Percentiles rank a stretch among this genome's conserved stretches.
Conservation (phyloP, 352 stramenopile species). For the Pythium diclinum region DNA sequence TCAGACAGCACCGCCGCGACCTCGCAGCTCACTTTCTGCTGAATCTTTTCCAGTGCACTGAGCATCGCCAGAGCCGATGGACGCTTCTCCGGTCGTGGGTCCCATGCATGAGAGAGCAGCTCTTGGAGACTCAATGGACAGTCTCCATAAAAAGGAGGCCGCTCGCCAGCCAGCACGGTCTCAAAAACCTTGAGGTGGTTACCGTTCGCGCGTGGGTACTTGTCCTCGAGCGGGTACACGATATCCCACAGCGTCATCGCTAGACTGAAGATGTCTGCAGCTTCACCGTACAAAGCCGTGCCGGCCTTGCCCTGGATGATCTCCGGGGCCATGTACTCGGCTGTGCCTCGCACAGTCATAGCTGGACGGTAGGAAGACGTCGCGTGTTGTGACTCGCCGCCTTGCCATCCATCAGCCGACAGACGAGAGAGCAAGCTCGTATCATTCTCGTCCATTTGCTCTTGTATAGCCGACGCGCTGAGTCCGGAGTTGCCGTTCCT, state of each 20-base stretch:
- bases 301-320: slow-evolving; percentile 70
- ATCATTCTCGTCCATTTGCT: background rate
- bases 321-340: slow-evolving; percentile 82
- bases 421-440: slow-evolving; percentile 2
- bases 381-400: background rate
- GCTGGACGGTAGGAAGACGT: slow-evolving; percentile 6
- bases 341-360: slow-evolving; percentile 77
- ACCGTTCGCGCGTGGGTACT: slow-evolving; percentile 49
- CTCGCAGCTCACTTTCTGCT: slow-evolving; percentile 43
- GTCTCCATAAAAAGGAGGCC: slow-evolving; percentile 38
- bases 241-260: slow-evolving; percentile 84
- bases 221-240: slow-evolving; percentile 50
- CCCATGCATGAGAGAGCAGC: slow-evolving; percentile 55
- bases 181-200: slow-evolving; percentile 74
- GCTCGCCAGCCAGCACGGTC: slow-evolving; percentile 52
- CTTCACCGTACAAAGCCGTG: slow-evolving; percentile 64
- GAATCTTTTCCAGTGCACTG: slow-evolving; percentile 43
- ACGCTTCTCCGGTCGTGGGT: slow-evolving; percentile 42
- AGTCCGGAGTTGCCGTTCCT: background rate
- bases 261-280: slow-evolving; percentile 67
- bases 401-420: background rate
- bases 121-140: slow-evolving; percentile 39
- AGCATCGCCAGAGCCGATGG: slow-evolving; percentile 53
- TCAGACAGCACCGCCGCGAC: slow-evolving; percentile 39
- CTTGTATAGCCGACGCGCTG: background rate